phyloP scores from a whole-genome alignment of 352 stramenopile species.

The Thraustotheca clavata region DNA sequence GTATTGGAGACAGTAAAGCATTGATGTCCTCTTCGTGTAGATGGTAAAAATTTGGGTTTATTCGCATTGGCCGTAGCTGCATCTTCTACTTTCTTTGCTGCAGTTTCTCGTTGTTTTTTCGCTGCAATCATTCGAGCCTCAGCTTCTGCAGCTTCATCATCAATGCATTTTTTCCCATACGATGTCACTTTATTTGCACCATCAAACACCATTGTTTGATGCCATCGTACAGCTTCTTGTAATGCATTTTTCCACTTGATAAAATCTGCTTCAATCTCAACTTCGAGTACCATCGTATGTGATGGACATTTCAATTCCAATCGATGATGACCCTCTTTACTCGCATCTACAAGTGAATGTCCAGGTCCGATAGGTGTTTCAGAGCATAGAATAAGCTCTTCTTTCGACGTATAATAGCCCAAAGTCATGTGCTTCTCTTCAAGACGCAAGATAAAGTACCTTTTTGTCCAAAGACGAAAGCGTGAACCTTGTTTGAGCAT shows the following conservation, averaged over 20 bases:
- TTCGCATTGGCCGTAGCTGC: slow-evolving; percentile 49
- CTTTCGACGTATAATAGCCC: slow-evolving; percentile 79
- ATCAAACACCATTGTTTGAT: slow-evolving; percentile 81
- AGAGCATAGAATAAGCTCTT: slow-evolving; percentile 65
- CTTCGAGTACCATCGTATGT: slow-evolving; percentile 65
- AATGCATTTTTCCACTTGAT: slow-evolving; percentile 57
- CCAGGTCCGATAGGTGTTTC: slow-evolving; percentile 75
- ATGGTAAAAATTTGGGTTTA: slow-evolving; percentile 78
- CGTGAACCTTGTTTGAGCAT: slow-evolving; percentile 73
- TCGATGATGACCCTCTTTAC: slow-evolving; percentile 42
- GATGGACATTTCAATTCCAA: slow-evolving; percentile 63
- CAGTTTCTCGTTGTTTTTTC: slow-evolving; percentile 68
- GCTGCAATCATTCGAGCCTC: slow-evolving; percentile 54
- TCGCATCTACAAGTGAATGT: slow-evolving; percentile 41
- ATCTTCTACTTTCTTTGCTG: slow-evolving; percentile 51
- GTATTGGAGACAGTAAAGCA: slow-evolving; percentile 84
- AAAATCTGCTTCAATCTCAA: slow-evolving; percentile 49
- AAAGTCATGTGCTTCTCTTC: slow-evolving; percentile 85
- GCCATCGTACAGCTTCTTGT: slow-evolving; percentile 78
- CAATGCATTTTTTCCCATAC: slow-evolving; percentile 67
- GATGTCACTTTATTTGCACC: slow-evolving; percentile 50
- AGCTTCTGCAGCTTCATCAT: slow-evolving; percentile 65
- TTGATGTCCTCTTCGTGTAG: slow-evolving; percentile 50
- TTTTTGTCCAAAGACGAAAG: slow-evolving; percentile 70
- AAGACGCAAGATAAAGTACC: slow-evolving; percentile 80